These are phyloP conservation scores for Picochlorum sp. DNA, from an alignment of 139 green algal species.

Conservation along the genomic window DNA sequence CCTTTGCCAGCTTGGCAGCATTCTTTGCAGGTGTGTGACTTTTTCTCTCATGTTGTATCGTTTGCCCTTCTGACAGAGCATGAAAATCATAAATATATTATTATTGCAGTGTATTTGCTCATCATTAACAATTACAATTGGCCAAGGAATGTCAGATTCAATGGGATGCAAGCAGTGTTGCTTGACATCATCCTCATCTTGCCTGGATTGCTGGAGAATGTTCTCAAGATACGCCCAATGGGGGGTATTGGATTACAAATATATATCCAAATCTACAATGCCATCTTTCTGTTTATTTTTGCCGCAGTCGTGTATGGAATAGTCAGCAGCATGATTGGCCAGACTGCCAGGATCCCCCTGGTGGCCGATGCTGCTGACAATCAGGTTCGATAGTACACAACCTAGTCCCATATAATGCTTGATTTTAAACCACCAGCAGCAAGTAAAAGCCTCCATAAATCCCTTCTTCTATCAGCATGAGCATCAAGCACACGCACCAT, in stretches of 20 bases:
- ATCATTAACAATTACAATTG: conserved; percentile 31
- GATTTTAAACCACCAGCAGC: not conserved
- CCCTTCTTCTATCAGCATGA: not conserved
- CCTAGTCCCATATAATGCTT: not conserved
- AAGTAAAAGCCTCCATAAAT: not conserved
- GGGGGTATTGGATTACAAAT: conserved; percentile 39
- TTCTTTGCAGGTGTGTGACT: conserved; percentile 31
- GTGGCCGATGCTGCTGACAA: conserved; percentile 68
- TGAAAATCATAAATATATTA: too few species aligned
- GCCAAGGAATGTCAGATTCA: conserved; percentile 60
- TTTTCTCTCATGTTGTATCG: too few species aligned
- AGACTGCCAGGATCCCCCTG: conserved; percentile 59
- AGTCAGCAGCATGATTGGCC: conserved; percentile 53
- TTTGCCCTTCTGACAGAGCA: too few species aligned
- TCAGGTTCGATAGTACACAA: conserved; percentile 41
- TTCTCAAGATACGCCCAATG: conserved; percentile 31
- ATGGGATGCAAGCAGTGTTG: conserved; percentile 77
- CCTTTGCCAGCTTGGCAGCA: conserved; percentile 33
- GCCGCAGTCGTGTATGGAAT: conserved; percentile 63
- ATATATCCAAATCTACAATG: conserved; percentile 70
- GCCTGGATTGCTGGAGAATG: conserved; percentile 40
- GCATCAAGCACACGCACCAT: not conserved
- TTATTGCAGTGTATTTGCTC: conserved; percentile 33
- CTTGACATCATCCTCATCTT: conserved; percentile 79
- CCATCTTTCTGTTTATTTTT: conserved; percentile 72